Conservation (phyloP, 169 alveolate species). For the Pseudocohnilembus persalinus region DNA sequence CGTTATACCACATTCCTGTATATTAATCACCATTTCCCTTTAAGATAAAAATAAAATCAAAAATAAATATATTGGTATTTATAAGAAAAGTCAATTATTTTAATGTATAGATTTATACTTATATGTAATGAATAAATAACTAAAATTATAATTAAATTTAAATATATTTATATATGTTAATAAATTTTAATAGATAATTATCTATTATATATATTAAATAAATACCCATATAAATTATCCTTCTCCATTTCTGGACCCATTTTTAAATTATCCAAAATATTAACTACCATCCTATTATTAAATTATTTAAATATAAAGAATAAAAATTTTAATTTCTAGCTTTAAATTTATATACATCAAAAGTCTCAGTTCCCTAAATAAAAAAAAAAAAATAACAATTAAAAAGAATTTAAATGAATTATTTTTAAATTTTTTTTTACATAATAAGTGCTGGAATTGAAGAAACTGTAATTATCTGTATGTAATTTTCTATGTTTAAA, state of each 20-base stretch:
- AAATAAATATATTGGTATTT: too few species aligned
- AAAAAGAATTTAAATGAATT: neutral
- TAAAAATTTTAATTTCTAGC: too few species aligned
- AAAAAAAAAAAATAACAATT: neutral
- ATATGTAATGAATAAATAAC: too few species aligned
- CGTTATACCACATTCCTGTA: neutral
- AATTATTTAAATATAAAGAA: too few species aligned
- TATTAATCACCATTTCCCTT: neutral
- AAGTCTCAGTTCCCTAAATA: neutral
- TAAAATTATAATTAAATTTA: too few species aligned
- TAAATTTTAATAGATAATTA: too few species aligned
- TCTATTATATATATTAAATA: too few species aligned
- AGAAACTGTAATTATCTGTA: neutral
- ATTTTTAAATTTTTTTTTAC: neutral
- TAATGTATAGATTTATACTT: too few species aligned
- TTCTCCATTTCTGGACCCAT: neutral
- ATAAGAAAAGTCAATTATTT: too few species aligned
- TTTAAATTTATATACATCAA: neutral
- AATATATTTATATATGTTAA: too few species aligned
- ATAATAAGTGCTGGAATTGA: neutral
- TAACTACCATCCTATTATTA: neutral
- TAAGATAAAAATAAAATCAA: too few species aligned
- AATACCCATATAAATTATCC: neutral
- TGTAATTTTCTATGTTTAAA: neutral
- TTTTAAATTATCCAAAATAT: neutral